Evolutionary conservation across 805 yeast species (phyloP).

Genomic region (Candida namnaoensis): DNA sequence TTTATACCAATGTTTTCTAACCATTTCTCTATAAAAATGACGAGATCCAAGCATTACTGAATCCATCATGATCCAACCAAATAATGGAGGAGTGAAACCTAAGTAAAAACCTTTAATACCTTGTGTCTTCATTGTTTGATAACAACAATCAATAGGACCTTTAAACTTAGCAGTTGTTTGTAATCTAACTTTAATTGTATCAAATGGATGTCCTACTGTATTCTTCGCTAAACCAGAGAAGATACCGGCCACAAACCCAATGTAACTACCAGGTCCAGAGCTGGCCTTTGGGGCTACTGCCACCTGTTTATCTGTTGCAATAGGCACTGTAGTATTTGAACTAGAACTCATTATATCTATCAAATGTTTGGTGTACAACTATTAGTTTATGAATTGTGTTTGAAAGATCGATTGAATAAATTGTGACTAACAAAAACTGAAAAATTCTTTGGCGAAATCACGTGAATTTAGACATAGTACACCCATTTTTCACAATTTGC

Average conservation of each 20-base stretch:
- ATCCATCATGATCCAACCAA: constrained; percentile 94
- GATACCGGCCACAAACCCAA: constrained; percentile 85
- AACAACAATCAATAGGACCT: constrained; percentile 77
- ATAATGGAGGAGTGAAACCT: constrained; percentile 88
- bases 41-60: constrained; percentile 83
- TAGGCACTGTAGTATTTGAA: neutral
- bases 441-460: too few species aligned
- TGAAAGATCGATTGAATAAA: neutral
- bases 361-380: too few species aligned
- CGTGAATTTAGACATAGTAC: too few species aligned
- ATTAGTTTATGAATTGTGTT: neutral
- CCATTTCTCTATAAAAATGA: constrained; percentile 62
- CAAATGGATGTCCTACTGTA: constrained; percentile 90
- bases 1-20: constrained; percentile 54
- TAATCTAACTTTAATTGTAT: constrained; percentile 79
- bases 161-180: constrained; percentile 71
- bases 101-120: constrained; percentile 77
- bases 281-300: neutral
- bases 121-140: constrained; percentile 63
- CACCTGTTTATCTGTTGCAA: neutral
- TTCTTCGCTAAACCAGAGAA: constrained; percentile 84
- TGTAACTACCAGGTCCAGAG: constrained; percentile 19
- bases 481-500: too few species aligned
- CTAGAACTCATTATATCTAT: neutral
- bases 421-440: too few species aligned